These are phyloP conservation scores for Tricholoma sp. DNA, from an alignment of 768 basidiomycete species.

Conservation along the genomic window DNA sequence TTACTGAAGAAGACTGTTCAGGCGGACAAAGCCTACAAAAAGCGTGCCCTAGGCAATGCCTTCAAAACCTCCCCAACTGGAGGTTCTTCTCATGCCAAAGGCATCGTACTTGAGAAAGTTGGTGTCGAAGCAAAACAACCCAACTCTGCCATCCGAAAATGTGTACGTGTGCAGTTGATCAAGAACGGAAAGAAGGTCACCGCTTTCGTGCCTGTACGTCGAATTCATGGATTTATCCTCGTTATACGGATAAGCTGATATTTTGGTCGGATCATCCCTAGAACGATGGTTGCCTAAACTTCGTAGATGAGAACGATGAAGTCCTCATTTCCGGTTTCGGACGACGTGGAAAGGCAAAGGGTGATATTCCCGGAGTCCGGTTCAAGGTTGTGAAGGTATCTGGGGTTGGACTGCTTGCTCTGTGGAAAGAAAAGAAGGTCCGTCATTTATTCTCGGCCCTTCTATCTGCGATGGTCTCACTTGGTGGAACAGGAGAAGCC, in stretches of 20 bases:
- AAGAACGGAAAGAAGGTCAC: slow-evolving; percentile 99
- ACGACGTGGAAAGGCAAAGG: slow-evolving; percentile 99
- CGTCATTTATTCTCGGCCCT: slow-evolving; percentile 18
- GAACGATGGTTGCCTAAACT: slow-evolving; percentile 98
- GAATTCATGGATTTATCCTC: not conserved
- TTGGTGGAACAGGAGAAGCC: slow-evolving; percentile 61
- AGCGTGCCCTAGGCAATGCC: slow-evolving; percentile 97
- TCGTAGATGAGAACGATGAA: slow-evolving; percentile 99
- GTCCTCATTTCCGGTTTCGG: slow-evolving; percentile 99
- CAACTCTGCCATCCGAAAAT: slow-evolving; percentile 99
- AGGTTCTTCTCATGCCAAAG: slow-evolving; percentile 99
- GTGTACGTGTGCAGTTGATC: slow-evolving; percentile 99
- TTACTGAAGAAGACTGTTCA: slow-evolving; percentile 25
- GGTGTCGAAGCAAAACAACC: slow-evolving; percentile 99
- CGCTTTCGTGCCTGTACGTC: slow-evolving; percentile 94
- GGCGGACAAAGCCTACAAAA: slow-evolving; percentile 99
- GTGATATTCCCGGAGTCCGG: slow-evolving; percentile 99
- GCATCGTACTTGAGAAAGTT: slow-evolving; percentile 99
- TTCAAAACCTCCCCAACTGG: slow-evolving; percentile 99
- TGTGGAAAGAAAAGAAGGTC: slow-evolving; percentile 99
- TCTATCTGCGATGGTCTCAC: not conserved
- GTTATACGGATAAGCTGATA: not conserved
- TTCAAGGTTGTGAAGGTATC: slow-evolving; percentile 99
- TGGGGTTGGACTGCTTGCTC: slow-evolving; percentile 94
- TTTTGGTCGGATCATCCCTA: slow-evolving; percentile 20